Conservation (phyloP, 768 basidiomycete genomes). For the Trametes villosa region DNA sequence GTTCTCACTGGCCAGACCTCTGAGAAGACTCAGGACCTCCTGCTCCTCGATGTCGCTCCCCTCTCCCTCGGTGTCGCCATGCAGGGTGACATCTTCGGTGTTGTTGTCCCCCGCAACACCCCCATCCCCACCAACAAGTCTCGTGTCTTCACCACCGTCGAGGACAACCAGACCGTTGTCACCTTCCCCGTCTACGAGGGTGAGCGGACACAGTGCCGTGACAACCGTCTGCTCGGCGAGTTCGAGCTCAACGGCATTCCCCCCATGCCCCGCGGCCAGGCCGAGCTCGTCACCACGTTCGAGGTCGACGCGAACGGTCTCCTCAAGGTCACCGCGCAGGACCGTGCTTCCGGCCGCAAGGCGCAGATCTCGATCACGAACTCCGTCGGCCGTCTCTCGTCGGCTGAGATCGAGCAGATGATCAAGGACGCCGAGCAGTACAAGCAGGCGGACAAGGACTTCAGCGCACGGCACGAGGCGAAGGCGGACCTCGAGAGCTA, state of each 20-base stretch:
- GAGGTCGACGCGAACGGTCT: slow-evolving; percentile 99
- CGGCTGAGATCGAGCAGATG: slow-evolving; percentile 99
- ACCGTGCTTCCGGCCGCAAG: slow-evolving; percentile 98
- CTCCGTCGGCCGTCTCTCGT: slow-evolving; percentile 97
- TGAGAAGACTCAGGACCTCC: slow-evolving; percentile 97
- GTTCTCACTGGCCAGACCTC: slow-evolving; percentile 98
- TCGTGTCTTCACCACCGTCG: slow-evolving; percentile 98
- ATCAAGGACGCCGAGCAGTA: slow-evolving; percentile 99
- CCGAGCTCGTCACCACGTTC: slow-evolving; percentile 98
- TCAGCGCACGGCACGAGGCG: slow-evolving; percentile 96
- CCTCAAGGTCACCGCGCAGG: slow-evolving; percentile 97
- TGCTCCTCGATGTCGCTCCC: slow-evolving; percentile 98
- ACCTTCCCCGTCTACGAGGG: slow-evolving; percentile 99
- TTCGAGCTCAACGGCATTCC: slow-evolving; percentile 99
- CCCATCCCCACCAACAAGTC: slow-evolving; percentile 99
- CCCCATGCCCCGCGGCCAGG: slow-evolving; percentile 99
- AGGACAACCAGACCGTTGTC: slow-evolving; percentile 99
- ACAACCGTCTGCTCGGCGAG: slow-evolving; percentile 98
- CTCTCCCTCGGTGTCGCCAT: slow-evolving; percentile 99
- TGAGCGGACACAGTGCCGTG: slow-evolving; percentile 99
- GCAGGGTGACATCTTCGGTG: slow-evolving; percentile 99
- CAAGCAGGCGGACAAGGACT: slow-evolving; percentile 97
- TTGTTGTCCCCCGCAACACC: slow-evolving; percentile 99
- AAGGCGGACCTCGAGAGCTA: slow-evolving; percentile 98
- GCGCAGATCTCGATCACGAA: slow-evolving; percentile 81